These are phyloP conservation scores for Triadica sebifera DNA, from an alignment of 345 rosid species.

Conservation along the genomic window DNA sequence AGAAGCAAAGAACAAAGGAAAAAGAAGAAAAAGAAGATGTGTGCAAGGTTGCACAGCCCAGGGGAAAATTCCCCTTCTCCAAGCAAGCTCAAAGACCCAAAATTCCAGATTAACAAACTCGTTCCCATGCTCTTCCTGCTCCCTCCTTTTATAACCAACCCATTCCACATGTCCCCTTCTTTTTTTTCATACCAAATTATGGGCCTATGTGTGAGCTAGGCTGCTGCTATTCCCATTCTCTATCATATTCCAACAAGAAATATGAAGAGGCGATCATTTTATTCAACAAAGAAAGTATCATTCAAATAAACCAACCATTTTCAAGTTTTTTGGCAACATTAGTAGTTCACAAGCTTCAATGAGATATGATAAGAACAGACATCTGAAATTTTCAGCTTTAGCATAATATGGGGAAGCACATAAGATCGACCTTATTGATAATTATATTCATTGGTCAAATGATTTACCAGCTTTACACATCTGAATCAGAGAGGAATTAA, in stretches of 20 bases:
- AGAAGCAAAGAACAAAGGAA: too few relatives aligned
- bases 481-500: neutral
- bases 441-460: neutral
- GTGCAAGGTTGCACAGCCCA: too few relatives aligned
- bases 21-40: too few relatives aligned
- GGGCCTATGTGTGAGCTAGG: too few relatives aligned
- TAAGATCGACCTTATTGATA: neutral
- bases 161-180: too few relatives aligned
- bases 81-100: too few relatives aligned
- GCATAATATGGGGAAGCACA: neutral
- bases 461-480: constrained; percentile 2
- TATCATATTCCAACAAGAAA: neutral
- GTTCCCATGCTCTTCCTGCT: too few relatives aligned
- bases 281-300: neutral
- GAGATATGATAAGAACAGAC: neutral
- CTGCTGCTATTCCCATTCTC: too few relatives aligned
- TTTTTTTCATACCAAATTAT: too few relatives aligned
- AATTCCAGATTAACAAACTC: too few relatives aligned
- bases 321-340: neutral
- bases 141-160: too few relatives aligned
- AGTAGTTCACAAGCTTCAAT: neutral
- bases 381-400: neutral
- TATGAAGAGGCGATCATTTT: neutral
- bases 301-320: neutral
- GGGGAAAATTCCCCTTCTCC: too few relatives aligned